These are phyloP conservation scores for Ustanciosporium gigantosporum DNA, from an alignment of 1,284 basidiomycete species.

Conservation along the genomic window DNA sequence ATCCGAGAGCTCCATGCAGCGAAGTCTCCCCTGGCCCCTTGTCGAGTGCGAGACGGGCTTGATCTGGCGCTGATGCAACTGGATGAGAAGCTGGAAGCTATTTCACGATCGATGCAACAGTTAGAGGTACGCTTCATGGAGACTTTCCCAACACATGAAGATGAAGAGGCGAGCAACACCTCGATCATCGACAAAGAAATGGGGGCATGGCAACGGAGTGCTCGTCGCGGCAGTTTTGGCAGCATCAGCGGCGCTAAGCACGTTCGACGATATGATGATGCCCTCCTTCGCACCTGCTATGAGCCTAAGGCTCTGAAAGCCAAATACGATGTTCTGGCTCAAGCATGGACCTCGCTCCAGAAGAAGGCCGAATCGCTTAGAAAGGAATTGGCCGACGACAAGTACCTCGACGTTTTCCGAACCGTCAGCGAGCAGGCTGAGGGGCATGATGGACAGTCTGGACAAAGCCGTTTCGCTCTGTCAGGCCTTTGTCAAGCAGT, in stretches of 20 bases:
- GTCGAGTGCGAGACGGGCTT: constrained; percentile 65
- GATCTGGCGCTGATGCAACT: constrained; percentile 78
- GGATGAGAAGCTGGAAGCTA: constrained; percentile 76
- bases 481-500: constrained; percentile 66
- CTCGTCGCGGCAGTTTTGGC: constrained; percentile 12
- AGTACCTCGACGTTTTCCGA: constrained; percentile 90
- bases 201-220: constrained; percentile 6
- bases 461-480: constrained; percentile 85
- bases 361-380: constrained; percentile 78
- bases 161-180: constrained; percentile 1
- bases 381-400: constrained; percentile 91
- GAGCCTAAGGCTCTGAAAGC: constrained; percentile 7
- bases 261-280: constrained; percentile 31
- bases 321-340: constrained; percentile 34
- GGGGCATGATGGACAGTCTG: constrained; percentile 91
- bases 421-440: constrained; percentile 89
- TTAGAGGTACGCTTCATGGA: constrained; percentile 28
- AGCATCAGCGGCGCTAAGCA: constrained; percentile 31
- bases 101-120: constrained; percentile 59
- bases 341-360: constrained; percentile 79
- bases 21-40: not conserved
- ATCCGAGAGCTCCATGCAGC: too few relatives aligned
- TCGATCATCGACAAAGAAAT: constrained; percentile 35
- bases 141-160: constrained; percentile 1
- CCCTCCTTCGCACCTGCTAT: constrained; percentile 26